Evolutionary conservation across 495 filamentous ascomycete genomes (phyloP), one percentile per base, ranked within the genome.

Genomic region (Penicillium subrubescens): DNA sequence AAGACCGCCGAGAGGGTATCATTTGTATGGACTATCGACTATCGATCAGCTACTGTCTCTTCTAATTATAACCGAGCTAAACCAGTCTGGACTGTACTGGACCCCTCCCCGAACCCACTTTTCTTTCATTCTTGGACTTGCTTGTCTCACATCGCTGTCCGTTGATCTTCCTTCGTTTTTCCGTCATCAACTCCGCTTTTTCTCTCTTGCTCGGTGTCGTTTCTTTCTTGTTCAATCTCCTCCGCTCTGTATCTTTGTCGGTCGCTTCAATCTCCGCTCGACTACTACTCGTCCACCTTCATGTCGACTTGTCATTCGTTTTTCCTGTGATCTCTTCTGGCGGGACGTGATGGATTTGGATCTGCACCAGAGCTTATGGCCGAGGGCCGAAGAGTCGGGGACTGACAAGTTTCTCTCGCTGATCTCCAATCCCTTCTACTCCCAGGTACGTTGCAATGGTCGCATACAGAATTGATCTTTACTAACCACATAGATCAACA

Each of bases 391-490:
- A 31, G 59, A 46, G 61, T 65, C 63, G 8, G 65, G 61, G 31
- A 65, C 77, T 17, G 73, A 81, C 25, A 64, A 80, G 55, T 81
- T 85, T 58, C 70, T 85, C 50, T 69, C 77, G 34, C 76, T 84
- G 46, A 81, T 86, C 34, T 71, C 77, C 52, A 71, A 83, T 71
- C 83, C 83, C 11, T 85, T 83, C 52, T 65, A 75, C n/a, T 76
- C 76, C 51, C 61, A 70, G 23, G 83, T 84, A 74, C 19, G 80
- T 74, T 59, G 0, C 21, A 37, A 8, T 46, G 0, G 11, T 12
- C 12, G 15, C 37, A 21, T 10, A 23, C 6, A 29, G n/a, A 25
- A 41, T 56, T 35, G 43, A 48, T 48, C 19, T 23, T 4, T 25
- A 48, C 44, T 48, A 11, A 48, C 44, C 12, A 46, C 0, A 27